Conservation (phyloP, 2,329 filamentous ascomycete genomes). For the Fusarium keratoplasticum region DNA sequence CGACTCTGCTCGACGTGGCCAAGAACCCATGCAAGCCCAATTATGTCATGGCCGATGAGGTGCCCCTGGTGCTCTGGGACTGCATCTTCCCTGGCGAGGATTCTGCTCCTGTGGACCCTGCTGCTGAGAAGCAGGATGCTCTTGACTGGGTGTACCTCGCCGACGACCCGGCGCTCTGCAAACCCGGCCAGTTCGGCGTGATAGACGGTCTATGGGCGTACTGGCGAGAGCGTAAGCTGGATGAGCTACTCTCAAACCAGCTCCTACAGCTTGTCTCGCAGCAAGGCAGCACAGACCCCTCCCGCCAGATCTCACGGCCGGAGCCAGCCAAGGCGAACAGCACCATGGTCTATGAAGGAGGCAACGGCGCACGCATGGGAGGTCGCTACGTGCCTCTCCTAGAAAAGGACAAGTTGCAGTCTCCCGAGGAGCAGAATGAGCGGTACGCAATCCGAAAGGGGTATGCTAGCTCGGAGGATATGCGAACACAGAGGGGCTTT, state of each 20-base stretch:
- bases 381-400: conserved; percentile 69
- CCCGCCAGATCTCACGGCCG: conserved; percentile 22
- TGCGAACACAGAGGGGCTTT: conserved; percentile 51
- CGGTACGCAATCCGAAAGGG: conserved; percentile 72
- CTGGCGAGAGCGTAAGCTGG: conserved; percentile 89
- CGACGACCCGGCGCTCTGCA: conserved; percentile 69
- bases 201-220: conserved; percentile 82
- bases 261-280: conserved; percentile 73
- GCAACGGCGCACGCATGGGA: conserved; percentile 60
- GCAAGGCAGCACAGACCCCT: conserved; percentile 49
- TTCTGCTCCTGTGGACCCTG: conserved; percentile 47
- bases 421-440: conserved; percentile 68
- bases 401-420: conserved; percentile 60
- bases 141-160: conserved; percentile 85
- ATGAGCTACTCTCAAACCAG: conserved; percentile 83
- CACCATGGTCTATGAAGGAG: conserved; percentile 64
- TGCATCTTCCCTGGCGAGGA: conserved; percentile 79
- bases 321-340: conserved; percentile 38
- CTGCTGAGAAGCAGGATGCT: conserved; percentile 60
- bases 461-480: conserved; percentile 63
- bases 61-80: conserved; percentile 94
- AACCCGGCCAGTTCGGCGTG: conserved; percentile 74
- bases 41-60: conserved; percentile 92
- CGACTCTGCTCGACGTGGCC: conserved; percentile 78
- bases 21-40: conserved; percentile 80